Base-by-base conservation (phyloP, 306 rosid genomes). In the Quercus glauca region DNA sequence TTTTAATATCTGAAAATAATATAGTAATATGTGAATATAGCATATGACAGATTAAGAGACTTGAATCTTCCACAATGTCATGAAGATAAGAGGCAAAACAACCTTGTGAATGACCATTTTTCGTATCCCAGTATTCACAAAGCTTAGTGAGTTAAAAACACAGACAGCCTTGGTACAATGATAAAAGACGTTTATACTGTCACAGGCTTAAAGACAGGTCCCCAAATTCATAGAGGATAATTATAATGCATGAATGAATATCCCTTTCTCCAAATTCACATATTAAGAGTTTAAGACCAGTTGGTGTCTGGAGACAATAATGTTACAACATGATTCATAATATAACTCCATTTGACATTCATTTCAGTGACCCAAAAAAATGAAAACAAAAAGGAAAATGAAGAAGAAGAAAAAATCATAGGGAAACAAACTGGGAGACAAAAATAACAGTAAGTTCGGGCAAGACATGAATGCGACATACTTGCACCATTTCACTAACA, bases 401-500 rank as follows among this genome's bases (percentile, higher is more conserved):
- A 3, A 13, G 53, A 49, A 49, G 53, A 49, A 41, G 45, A 23
- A 49, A 35, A 67, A 45, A 19, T 37, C 71, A 58, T 79, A 43
- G 12, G 69, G 31, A 23, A 13, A 31, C 26, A 76, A 41, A 8
- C 45, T 41, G 45, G 45, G 12, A 8, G 11, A 41, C 12, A 41
- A 41, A 41, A 75, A 33, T 29, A 41, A 68, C 59, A 55, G 73
- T n/a, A 31, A 41, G 9, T 70, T 49, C 5, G 5, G 8, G 9
- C 20, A 60, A 83, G 80, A 71, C 60, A 67, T 68, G 74, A 76
- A 76, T 79, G 80, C 35, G 77, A 86, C 99, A 71, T 91, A 95
- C 98, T 84, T 91, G 99, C 83, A 95, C 99, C 98, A 93, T 93
- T 88, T 93, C 99, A 81, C 97, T 91, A 71, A 95, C 92, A 93